Percentiles rank a stretch among this genome's conserved stretches.
Conservation (phyloP, 2,329 filamentous ascomycete species). For the Raffaelea ambrosiae region DNA sequence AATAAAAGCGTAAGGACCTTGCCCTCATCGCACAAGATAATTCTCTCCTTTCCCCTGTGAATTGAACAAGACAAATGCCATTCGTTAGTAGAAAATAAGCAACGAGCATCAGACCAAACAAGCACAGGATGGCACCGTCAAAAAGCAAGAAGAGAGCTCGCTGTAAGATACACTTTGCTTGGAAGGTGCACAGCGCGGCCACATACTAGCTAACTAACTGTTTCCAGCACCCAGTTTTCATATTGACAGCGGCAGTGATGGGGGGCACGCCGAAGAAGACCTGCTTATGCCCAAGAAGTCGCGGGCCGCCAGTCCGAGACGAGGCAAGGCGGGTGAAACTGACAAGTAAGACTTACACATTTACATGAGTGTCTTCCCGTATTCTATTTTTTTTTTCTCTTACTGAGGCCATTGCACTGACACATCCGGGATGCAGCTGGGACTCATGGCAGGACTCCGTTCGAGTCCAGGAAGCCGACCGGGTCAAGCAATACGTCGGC, state of each 20-base stretch:
- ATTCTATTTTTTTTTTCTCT: no score
- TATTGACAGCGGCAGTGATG: no score
- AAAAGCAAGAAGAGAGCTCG: conserved; percentile 5
- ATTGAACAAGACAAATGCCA: neutral
- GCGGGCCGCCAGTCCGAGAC: no score
- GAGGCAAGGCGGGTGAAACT: neutral
- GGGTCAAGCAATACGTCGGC: conserved; percentile 10
- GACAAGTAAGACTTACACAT: neutral
- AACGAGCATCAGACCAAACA: neutral
- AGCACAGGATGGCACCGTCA: conserved; percentile 1
- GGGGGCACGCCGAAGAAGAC: neutral
- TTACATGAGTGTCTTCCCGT: no score
- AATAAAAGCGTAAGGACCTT: neutral
- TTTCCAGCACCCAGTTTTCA: no score
- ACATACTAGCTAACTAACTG: no score
- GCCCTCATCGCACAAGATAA: neutral
- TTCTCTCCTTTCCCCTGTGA: neutral
- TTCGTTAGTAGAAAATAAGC: neutral
- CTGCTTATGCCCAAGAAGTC: neutral
- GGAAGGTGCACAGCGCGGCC: no score
- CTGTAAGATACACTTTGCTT: conserved; percentile 1
- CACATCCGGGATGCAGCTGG: no score
- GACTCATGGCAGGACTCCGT: neutral
- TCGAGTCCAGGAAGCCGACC: conserved; percentile 10
- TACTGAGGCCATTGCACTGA: no score